Base-by-base conservation (phyloP, 2,329 filamentous ascomycete genomes). In the Aspergillus sp. region DNA sequence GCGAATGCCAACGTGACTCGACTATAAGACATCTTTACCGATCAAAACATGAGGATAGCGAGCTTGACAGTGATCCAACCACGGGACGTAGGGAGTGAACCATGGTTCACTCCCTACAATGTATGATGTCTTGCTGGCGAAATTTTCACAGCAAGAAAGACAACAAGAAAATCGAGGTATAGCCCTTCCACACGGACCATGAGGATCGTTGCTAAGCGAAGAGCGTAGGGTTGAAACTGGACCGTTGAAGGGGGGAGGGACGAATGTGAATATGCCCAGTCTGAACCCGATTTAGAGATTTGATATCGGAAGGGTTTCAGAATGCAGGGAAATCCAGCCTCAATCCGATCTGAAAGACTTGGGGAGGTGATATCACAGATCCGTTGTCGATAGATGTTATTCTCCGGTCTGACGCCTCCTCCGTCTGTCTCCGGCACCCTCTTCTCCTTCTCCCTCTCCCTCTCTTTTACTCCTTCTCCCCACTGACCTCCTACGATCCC, bases 331-430 rank as follows among this genome's bases (percentile, higher is more conserved):
- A 17, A 25, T 1, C 47, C 47, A 50, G 25, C 47, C 47, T 45
- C 25, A 17, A 47, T 32, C 55, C 39, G 49, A 38, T 59, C 52
- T 41, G 13, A 45, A 52, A 38, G 57, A 32, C 13, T 54, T 30
- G 7, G 1, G 28, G 56, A 53, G 49, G 23, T 51, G 52, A 56
- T 65, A 62, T 63, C 63, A 64, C 45, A 41, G 59, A 63, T 63
- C 58, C 50, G 59, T 59, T 45, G 45, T 21, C 58, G 48, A 47
- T 13, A 36, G 32, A 13, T 36, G 32, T 58, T 60, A 57, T 63
- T 61, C 63, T 65, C 63, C 63, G 63, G 47, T 30, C 56, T 53
- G 54, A 62, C 57, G 63, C 41, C 41, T 19, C 17, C 56, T 51
- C 59, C 61, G 32, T 36, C 32, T 13, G 10, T 36, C 32, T 13